phyloP scores from a whole-genome alignment of 2,329 filamentous ascomycete genomes.

The Zymoseptoria brevis region DNA sequence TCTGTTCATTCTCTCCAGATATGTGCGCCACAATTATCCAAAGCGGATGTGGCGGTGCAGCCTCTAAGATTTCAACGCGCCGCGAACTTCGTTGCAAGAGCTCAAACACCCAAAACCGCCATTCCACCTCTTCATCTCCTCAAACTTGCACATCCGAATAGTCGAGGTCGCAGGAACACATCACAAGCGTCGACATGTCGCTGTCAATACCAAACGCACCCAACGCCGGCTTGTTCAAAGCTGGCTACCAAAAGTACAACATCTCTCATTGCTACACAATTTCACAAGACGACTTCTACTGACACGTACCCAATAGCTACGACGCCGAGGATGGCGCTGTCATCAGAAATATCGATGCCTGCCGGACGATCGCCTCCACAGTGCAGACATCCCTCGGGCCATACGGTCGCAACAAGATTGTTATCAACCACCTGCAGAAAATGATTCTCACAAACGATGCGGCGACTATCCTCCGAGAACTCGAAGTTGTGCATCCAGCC shows the following conservation, averaged over 20 bases:
- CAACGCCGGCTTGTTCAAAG: constrained; percentile 89
- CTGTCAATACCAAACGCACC: constrained; percentile 91
- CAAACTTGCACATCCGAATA: neutral
- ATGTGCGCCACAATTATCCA: neutral
- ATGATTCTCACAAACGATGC: constrained; percentile 99
- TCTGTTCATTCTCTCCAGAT: too few species aligned
- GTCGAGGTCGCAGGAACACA: neutral
- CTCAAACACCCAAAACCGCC: neutral
- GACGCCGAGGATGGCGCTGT: constrained; percentile 98
- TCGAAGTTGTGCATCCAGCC: constrained; percentile 96
- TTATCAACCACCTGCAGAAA: constrained; percentile 99
- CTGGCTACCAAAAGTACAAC: constrained; percentile 86
- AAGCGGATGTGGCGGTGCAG: neutral
- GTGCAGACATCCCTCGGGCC: constrained; percentile 95
- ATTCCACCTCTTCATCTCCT: neutral
- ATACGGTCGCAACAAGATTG: constrained; percentile 97
- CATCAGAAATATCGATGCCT: constrained; percentile 96
- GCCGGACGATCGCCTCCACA: constrained; percentile 87
- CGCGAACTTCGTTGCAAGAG: neutral
- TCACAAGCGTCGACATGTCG: constrained; percentile 58
- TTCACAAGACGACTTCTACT: constrained; percentile 19
- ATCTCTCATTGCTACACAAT: constrained; percentile 6
- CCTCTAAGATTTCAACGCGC: neutral
- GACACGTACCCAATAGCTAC: constrained; percentile 56
- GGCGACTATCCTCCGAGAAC: constrained; percentile 90